Evolutionary conservation across 148 eudicot species (phyloP), one percentile per base, ranked within the genome.

Genomic region (Cornus florida): DNA sequence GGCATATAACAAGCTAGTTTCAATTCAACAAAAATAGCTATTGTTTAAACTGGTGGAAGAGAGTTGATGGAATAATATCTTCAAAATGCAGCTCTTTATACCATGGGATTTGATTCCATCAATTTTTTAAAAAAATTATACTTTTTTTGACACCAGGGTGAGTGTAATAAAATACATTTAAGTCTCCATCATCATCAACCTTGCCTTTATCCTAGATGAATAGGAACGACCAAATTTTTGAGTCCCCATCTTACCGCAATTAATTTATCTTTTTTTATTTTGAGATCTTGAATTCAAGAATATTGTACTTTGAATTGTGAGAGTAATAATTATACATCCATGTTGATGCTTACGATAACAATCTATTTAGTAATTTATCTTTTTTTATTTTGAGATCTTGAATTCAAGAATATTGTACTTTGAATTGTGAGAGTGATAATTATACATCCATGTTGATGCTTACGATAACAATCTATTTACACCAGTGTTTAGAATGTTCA

Each of bases 1-100:
- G 11, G 9, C 39, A 64, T 38, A 56, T n/a, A 64, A 28, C 22
- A 65, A 75, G 70, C 57, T 75, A 75, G 57, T 65, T 75, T 38
- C 31, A 41, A 11, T 50, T 75, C 62, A 35, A 39, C 4, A 65
- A 38, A 67, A 20, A 7, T 35, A 22, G 56, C 53, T 35, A 6
- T 19, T 39, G 10, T 8, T 64, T 41, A 41, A 65, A 64, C 22
- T 2, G 23, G 28, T 22, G 38, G 60, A 38, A 38, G 57, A 50
- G 9, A n/a, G 38, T 74, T 35, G 6, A 57, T 60, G 6, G 64
- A 13, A 57, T 17, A 57, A 4, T 57, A 57, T 57, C 19, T 57
- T 57, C 64, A 48, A 48, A 48, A 48, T 35, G 38, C 38, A 4
- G 38, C 38, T 35, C 38, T 35, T 35, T 35, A 35, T 35, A 35